Base-by-base conservation (phyloP, 2,329 filamentous ascomycete species). In the Cryphonectria parasitica region DNA sequence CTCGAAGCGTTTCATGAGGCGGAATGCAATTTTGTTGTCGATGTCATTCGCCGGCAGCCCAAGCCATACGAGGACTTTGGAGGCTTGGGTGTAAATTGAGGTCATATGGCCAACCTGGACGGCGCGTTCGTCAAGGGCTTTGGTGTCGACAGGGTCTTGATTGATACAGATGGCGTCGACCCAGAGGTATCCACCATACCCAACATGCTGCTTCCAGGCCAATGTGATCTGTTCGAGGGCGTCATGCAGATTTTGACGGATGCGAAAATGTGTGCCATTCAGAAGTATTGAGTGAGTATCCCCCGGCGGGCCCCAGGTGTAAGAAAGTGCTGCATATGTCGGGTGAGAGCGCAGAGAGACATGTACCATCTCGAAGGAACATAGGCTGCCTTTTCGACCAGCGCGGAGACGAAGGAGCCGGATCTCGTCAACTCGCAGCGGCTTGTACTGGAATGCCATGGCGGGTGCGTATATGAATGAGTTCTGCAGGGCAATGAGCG, bases 81-180 rank as follows among this genome's bases (percentile, higher is more conserved):
- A 62, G 60, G 60, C 60, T 8, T 62, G 60, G 34, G 34, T 64
- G 61, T 43, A 64, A 13, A 64, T 43, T 39, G 36, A 64, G 13
- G 34, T 64, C 61, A 45, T 64, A 13, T 45, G 61, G 19, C 39
- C 11, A 17, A 63, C n/a, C 61, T 64, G 61, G 41, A 43, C n/a
- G n/a, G n/a, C 61, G 11, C 61, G 39, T 64, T 64, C 36, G 61
- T 64, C 15, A 17, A 45, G 61, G 25, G 61, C 22, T 3, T 31
- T 22, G 19, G 39, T 39, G 13, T 64, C 61, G 34, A 41, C 4
- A 17, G 39, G n/a, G 36, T 64, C 61, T 45, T 64, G 61, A 10
- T 64, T 64, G 61, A 64, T 43, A n/a, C 61, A 64, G 61, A 64
- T 64, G n/a, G 61, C 61, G 19, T 64, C 61, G 15, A 43, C 17